Base-by-base conservation (phyloP, 2,329 filamentous ascomycete species). In the Microcera coccophila region DNA sequence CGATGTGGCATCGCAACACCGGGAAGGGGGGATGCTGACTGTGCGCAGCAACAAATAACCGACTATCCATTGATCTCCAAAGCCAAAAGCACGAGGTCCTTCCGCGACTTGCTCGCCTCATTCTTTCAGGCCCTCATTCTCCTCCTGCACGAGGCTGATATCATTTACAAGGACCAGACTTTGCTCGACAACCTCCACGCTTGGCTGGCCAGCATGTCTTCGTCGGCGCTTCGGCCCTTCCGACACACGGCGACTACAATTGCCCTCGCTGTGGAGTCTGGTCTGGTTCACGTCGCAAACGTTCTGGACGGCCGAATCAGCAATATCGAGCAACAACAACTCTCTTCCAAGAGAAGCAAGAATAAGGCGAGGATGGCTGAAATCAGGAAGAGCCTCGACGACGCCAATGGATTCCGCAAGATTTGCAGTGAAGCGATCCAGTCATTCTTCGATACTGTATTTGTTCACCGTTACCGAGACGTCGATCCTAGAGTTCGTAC, bases 381-480 rank as follows among this genome's bases (percentile, higher is more conserved):
- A 11, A 81, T 93, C 18, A 81, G 94, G 60, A 74, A 79, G 32
- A 85, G 81, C 42, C 74, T 91, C 29, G 76, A 84, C 33, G 80
- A 90, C 51, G 82, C 83, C 26, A 82, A 84, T 50, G 71, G 80
- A 48, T 84, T 82, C 59, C 76, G 87, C 24, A 82, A 87, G 45
- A 71, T 76, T 11, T 79, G 89, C 40, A 83, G 87, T 50, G 76
- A 78, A 21, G 75, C 84, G 46, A 82, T 97, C 44, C 84, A 84
- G 53, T 89, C 94, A 53, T 88, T 90, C 57, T 95, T 97, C 60
- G 87, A 95, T 54, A 87, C 87, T 2, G 84, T 97, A 36, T 98
- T 95, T 62, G 85, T 96, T 21, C 91, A 98, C 66, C 84, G 93
- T 36, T 98, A 97, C 65, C 87, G 93, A 48, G 93, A 98, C 62